These are phyloP conservation scores for Hanseniaspora hatyaiensis DNA, from an alignment of 805 yeast species.

Conservation along the genomic window DNA sequence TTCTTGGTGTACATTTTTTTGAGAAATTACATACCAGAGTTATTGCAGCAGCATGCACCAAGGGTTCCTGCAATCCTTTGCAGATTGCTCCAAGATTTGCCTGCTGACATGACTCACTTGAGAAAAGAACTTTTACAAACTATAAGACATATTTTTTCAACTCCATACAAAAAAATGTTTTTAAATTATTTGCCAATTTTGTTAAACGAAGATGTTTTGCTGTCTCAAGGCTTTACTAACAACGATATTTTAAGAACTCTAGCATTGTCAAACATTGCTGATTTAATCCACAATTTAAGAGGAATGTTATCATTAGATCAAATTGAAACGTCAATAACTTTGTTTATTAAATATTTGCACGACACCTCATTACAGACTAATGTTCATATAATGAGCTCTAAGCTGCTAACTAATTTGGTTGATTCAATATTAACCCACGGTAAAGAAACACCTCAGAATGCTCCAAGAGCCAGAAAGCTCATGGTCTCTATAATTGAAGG, in stretches of 20 bases:
- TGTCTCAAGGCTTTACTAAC: conserved; percentile 88
- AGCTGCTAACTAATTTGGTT: conserved; percentile 71
- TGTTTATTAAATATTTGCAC: conserved; percentile 67
- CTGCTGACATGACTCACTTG: conserved; percentile 81
- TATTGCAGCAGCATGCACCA: conserved; percentile 43
- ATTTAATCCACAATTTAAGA: conserved; percentile 84
- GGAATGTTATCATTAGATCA: conserved; percentile 70
- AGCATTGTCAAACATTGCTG: conserved; percentile 93
- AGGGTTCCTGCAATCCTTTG: conserved; percentile 79
- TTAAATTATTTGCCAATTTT: conserved; percentile 74
- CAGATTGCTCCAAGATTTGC: conserved; percentile 84
- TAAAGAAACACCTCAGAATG: conserved; percentile 55
- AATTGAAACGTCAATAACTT: conserved; percentile 74
- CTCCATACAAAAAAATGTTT: conserved; percentile 72
- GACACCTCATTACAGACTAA: conserved; percentile 75
- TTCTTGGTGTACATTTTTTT: conserved; percentile 85
- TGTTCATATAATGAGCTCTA: conserved; percentile 94
- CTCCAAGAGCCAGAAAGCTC: conserved; percentile 50
- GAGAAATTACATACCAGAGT: conserved; percentile 63
- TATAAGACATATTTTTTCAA: conserved; percentile 84
- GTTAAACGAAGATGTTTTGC: conserved; percentile 73
- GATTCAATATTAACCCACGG: conserved; percentile 70
- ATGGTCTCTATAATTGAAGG: conserved; percentile 79
- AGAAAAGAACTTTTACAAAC: conserved; percentile 89
- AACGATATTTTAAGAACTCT: conserved; percentile 81